Evolutionary conservation across 768 basidiomycete genomes (phyloP).

Genomic region (Lyophyllum semitale): DNA sequence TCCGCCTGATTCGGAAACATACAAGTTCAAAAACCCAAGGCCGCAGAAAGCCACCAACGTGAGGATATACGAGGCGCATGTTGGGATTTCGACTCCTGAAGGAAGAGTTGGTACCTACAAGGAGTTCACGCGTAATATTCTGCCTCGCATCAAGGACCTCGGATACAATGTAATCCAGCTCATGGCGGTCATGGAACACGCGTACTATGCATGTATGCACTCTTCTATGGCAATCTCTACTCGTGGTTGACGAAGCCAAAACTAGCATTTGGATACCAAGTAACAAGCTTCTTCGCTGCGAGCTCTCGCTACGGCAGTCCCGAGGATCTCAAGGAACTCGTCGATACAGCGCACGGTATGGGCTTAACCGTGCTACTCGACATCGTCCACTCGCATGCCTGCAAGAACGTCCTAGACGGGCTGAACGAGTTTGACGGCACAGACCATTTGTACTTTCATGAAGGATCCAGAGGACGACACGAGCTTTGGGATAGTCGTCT

Average conservation of each 20-base stretch:
- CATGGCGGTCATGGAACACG: slow-evolving; percentile 98
- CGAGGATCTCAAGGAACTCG: slow-evolving; percentile 92
- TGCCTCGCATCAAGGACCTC: slow-evolving; percentile 86
- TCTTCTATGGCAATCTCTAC: not conserved
- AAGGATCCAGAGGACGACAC: slow-evolving; percentile 85
- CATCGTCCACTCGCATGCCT: slow-evolving; percentile 97
- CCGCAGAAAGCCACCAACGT: slow-evolving; percentile 67
- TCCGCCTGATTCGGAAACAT: slow-evolving; percentile 69
- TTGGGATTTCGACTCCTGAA: slow-evolving; percentile 93
- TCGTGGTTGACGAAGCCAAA: not conserved
- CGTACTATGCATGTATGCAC: slow-evolving; percentile 91
- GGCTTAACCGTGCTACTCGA: slow-evolving; percentile 93
- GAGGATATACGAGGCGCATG: slow-evolving; percentile 96
- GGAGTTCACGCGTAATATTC: slow-evolving; percentile 84
- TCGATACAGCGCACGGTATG: slow-evolving; percentile 94
- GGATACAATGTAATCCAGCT: slow-evolving; percentile 98
- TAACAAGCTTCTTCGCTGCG: slow-evolving; percentile 96
- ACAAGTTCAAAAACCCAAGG: slow-evolving; percentile 79
- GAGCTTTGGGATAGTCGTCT: slow-evolving; percentile 97
- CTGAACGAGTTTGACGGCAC: slow-evolving; percentile 96
- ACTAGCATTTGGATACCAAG: slow-evolving; percentile 95
- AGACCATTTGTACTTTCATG: slow-evolving; percentile 97
- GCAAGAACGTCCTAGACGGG: slow-evolving; percentile 96
- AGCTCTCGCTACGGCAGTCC: slow-evolving; percentile 96
- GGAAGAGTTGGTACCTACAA: slow-evolving; percentile 90